These are phyloP conservation scores for Aquanectria penicillioides DNA, from an alignment of 2,329 filamentous ascomycete genomes.

Conservation along the genomic window DNA sequence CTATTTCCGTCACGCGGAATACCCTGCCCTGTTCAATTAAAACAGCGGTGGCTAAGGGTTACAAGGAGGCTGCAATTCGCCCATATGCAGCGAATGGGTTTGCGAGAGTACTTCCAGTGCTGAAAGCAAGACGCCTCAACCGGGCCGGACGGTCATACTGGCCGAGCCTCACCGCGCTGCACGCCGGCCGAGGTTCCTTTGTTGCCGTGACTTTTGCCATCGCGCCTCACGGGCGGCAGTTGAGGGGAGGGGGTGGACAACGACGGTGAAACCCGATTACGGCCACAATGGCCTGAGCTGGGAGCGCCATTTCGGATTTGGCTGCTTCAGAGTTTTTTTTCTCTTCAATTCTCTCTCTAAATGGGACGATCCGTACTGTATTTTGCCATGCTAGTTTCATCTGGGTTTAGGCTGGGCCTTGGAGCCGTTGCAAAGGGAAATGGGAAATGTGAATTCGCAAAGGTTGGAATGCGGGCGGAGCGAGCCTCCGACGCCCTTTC, in stretches of 20 bases:
- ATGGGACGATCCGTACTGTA: too few species aligned
- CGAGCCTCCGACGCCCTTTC: conserved; percentile 4
- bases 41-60: conserved; percentile 4
- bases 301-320: conserved; percentile 20
- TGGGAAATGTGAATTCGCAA: neutral
- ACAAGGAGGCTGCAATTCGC: neutral
- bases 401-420: neutral
- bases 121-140: conserved; percentile 30
- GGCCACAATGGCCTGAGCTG: conserved; percentile 1
- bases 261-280: conserved; percentile 12
- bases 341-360: too few species aligned
- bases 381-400: conserved; percentile 13
- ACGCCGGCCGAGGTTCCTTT: neutral
- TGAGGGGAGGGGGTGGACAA: neutral
- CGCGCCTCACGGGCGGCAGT: neutral
- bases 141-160: conserved; percentile 11
- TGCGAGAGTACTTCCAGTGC: conserved; percentile 22
- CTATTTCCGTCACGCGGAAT: conserved; percentile 33
- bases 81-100: neutral
- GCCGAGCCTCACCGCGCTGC: conserved; percentile 3
- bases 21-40: conserved; percentile 6
- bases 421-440: neutral
- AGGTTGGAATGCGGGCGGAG: conserved; percentile 7
- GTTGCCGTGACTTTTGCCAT: neutral
- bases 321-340: conserved; percentile 24